A percentile compares a stretch with the other conserved stretches of the same genome.
Evolutionary conservation across 1,284 basidiomycete species (phyloP).

Genomic region (Tilletiaria anomala): DNA sequence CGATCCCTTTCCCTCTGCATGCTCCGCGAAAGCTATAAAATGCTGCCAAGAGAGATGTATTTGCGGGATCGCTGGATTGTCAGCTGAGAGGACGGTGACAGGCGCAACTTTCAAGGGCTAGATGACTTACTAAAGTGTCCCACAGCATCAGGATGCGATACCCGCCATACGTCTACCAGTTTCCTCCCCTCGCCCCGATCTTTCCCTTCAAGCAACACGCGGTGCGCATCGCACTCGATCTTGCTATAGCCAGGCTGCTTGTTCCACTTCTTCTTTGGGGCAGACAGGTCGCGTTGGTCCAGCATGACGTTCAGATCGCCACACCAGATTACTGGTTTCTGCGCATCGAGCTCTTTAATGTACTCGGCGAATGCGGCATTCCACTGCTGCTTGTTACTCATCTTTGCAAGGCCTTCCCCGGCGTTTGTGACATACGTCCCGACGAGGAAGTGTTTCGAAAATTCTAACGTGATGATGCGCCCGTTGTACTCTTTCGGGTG

Average conservation of each 20-base stretch:
- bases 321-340: conserved; percentile 75
- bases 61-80: no score
- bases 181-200: no score
- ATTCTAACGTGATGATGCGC: conserved; percentile 55
- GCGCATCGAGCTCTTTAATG: conserved; percentile 47
- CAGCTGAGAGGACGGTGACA: no score
- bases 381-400: conserved; percentile 24
- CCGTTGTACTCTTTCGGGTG: conserved; percentile 8
- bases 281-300: conserved; percentile 35
- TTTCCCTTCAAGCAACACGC: conserved; percentile 29
- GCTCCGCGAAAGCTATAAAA: conserved; percentile 76
- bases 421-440: conserved; percentile 82
- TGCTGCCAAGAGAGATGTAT: conserved; percentile 28
- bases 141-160: conserved; percentile 51
- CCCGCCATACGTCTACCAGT: conserved; percentile 69
- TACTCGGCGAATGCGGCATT: conserved; percentile 6
- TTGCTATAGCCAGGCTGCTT: conserved; percentile 37
- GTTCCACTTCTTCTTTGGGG: conserved; percentile 42
- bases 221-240: conserved; percentile 45
- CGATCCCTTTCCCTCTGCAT: conserved; percentile 62
- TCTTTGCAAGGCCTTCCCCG: conserved; percentile 61
- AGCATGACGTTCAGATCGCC: conserved; percentile 74
- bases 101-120: no score
- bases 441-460: conserved; percentile 55
- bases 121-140: conserved; percentile 49